Conservation (phyloP, 2,329 filamentous ascomycete genomes). For the Pseudogymnoascus sp. region DNA sequence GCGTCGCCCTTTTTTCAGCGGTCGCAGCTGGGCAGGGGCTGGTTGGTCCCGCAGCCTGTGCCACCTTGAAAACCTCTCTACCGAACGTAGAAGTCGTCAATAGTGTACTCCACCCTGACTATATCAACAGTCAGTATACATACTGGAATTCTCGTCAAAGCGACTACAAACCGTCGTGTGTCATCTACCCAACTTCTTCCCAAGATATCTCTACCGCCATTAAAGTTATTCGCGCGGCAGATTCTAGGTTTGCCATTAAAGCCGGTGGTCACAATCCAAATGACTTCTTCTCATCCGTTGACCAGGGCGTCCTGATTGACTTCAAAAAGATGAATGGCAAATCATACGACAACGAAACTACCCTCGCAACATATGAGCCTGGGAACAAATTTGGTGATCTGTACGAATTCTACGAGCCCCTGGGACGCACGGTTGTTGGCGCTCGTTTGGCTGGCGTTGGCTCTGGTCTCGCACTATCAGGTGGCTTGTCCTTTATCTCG, state of each 20-base stretch:
- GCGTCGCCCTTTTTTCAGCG: background rate
- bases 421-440: background rate
- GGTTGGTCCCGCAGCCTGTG: background rate
- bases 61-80: background rate
- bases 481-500: constrained; percentile 35
- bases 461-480: background rate
- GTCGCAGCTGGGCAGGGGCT: background rate
- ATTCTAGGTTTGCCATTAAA: constrained; percentile 27
- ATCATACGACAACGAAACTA: constrained; percentile 8
- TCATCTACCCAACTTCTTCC: constrained; percentile 15
- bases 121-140: background rate
- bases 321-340: background rate
- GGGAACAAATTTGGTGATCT: constrained; percentile 16
- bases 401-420: background rate
- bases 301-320: constrained; percentile 2
- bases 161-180: constrained; percentile 15
- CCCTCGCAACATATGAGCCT: constrained; percentile 24
- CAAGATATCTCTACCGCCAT: constrained; percentile 18
- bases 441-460: background rate
- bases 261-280: constrained; percentile 28
- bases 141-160: constrained; percentile 17
- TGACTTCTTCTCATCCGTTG: background rate
- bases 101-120: background rate
- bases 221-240: background rate
- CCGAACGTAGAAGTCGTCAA: background rate